Conservation (phyloP, 352 stramenopile species). For the Phytophthora brassicae region DNA sequence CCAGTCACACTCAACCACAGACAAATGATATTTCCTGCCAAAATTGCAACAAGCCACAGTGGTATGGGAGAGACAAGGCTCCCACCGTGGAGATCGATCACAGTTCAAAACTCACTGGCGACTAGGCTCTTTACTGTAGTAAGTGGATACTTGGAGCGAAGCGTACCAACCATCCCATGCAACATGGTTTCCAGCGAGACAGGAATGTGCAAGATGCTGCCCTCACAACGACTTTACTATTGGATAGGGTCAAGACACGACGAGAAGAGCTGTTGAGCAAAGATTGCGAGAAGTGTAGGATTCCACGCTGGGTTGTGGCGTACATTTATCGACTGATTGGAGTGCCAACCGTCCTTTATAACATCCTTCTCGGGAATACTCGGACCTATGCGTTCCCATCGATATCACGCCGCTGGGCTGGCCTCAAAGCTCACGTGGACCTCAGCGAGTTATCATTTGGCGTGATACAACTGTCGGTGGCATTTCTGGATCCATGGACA, state of each 20-base stretch:
- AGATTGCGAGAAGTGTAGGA: slow-evolving; percentile 5
- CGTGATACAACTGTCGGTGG: neutral
- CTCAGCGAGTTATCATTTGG: neutral
- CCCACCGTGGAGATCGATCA: slow-evolving; percentile 5
- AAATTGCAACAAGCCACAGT: neutral
- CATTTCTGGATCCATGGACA: neutral
- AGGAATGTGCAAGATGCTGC: neutral
- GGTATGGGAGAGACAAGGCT: neutral
- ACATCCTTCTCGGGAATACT: too few species aligned
- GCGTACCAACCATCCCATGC: slow-evolving; percentile 3
- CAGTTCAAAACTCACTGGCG: neutral
- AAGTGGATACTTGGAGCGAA: neutral
- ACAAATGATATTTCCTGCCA: neutral
- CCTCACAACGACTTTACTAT: neutral
- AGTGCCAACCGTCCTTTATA: too few species aligned
- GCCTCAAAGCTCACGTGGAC: too few species aligned
- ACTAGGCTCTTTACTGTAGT: neutral
- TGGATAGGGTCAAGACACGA: neutral
- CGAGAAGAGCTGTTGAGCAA: slow-evolving; percentile 1
- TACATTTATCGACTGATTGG: neutral
- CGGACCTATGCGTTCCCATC: too few species aligned
- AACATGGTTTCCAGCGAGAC: slow-evolving; percentile 2
- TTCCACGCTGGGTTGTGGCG: neutral
- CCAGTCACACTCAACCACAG: neutral
- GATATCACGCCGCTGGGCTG: too few species aligned